These are phyloP conservation scores for Laetiporus sulphureus DNA, from an alignment of 1,284 basidiomycete genomes.

Conservation along the genomic window DNA sequence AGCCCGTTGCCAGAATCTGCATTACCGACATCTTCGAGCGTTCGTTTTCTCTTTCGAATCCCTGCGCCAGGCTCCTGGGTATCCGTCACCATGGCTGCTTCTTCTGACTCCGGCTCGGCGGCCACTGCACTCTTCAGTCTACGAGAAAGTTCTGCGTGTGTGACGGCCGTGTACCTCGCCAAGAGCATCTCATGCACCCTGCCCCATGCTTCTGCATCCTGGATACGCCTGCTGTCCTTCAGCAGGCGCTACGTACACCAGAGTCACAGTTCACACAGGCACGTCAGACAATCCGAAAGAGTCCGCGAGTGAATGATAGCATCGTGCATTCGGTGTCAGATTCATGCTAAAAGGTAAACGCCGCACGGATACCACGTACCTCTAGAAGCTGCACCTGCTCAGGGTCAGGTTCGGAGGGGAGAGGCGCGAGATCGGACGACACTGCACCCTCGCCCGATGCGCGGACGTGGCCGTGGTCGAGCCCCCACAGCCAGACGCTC, in stretches of 20 bases:
- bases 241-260: conserved; percentile 32
- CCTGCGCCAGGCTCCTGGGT: conserved; percentile 8
- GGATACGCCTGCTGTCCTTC: conserved; percentile 39
- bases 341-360: neutral
- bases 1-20: neutral
- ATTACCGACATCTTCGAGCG: neutral
- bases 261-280: neutral
- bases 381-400: conserved; percentile 28
- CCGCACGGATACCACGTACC: conserved; percentile 28
- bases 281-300: neutral
- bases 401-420: too few relatives aligned
- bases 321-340: neutral
- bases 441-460: conserved; percentile 10
- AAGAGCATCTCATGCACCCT: conserved; percentile 43
- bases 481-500: conserved; percentile 48
- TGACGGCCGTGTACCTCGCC: conserved; percentile 32
- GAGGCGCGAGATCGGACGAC: too few relatives aligned
- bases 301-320: neutral
- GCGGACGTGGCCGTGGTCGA: conserved; percentile 14
- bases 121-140: neutral
- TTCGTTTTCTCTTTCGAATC: conserved; percentile 10
- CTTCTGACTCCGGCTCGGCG: neutral
- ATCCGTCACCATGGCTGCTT: conserved; percentile 6
- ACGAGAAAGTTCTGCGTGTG: conserved; percentile 10
- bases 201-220: conserved; percentile 28